Base-by-base conservation (phyloP, 2,329 filamentous ascomycete species). In the Aspergillus pseudotamarii region DNA sequence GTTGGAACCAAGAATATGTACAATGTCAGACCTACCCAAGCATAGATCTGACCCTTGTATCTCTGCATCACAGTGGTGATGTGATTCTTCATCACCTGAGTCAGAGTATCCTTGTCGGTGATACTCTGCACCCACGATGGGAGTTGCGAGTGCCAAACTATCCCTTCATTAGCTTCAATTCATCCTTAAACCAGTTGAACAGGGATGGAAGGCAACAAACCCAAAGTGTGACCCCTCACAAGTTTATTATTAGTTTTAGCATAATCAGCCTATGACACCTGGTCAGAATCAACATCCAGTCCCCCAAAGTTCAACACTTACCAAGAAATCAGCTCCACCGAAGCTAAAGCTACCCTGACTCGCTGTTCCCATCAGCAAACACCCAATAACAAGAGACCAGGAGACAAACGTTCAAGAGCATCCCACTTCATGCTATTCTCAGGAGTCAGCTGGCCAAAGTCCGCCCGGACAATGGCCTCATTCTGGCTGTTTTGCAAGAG, bases 371-470 rank as follows among this genome's bases (percentile, higher is more conserved):
- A 30, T 59, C 46, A 60, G 57, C 28, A 30, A 21, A 56, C 30
- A 9, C 3, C 3, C 16, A 26, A 6, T n/a, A 26, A 3, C 2
- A 2, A 28, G 5, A 45, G 3, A 48, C 2, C 3, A 16, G 28
- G 26, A 9, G 28, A 69, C 72, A 56, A 23, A 73, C 72, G 85
- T 80, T 92, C 87, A 45, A 82, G 88, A 64, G 82, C 80, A 64
- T 88, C 82, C 88, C 87, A 91, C 80, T 87, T 86, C 77, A 88
- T 85, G 6, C 83, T 83, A 72, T 91, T 91, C 63, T 85, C 86
- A 0, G 87, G 86, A 0, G 88, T 89, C 38, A 89, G 79, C 73
- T 87, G 83, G 45, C 88, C 88, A 68, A 90, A 90, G 71, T 89
- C 85, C 85, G 86, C 68, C n/a, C 61, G 62, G 66, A 85, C 82